Base-by-base conservation (phyloP, 75 land plant species). In the Chamaecyparis obtusa region DNA sequence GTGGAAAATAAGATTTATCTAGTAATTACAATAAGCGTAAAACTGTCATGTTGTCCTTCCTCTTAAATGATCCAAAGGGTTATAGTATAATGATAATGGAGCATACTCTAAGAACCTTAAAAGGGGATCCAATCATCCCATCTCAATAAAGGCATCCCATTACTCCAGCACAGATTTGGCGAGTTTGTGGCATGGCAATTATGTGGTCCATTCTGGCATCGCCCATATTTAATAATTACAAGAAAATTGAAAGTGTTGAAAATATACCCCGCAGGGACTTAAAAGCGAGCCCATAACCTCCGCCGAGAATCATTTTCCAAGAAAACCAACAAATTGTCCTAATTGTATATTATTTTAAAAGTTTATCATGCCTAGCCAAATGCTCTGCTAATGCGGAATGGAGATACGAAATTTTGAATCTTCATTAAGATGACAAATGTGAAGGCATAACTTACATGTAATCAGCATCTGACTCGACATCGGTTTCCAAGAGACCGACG, bases 401-500 rank as follows among this genome's bases (percentile, higher is more conserved):
- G 0, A 33, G 33, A 72, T 33, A 72, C 11, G 10, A 46, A 81
- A 5, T 2, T 24, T 27, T 9, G 43, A n/a, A 9, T 37, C 83
- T 81, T 32, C 51, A 3, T 27, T 81, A 10, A 44, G 46, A 27
- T 43, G 19, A 27, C 44, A 79, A 44, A 81, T 44, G 83, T 44
- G 27, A 3, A n/a, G 19, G 3, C 48, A 81, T 44, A 21, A 81
- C 89, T 36, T 75, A 91, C 93, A 92, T 89, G 92, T 88, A 96
- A 17, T 96, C 95, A 37, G 95, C 92, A 86, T 95, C 98, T 13
- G 89, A 81, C 36, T 94, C 95, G 48, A 87, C 86, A 80, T 97
- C 95, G 44, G 96, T 89, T 32, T 96, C 97, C 55, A 93, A 94
- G 81, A 97, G 19, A 54, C 98, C 98, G 56, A 97, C 92, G 75